Conservation (phyloP, 2,329 filamentous ascomycete genomes). For the Beauveria asiatica region DNA sequence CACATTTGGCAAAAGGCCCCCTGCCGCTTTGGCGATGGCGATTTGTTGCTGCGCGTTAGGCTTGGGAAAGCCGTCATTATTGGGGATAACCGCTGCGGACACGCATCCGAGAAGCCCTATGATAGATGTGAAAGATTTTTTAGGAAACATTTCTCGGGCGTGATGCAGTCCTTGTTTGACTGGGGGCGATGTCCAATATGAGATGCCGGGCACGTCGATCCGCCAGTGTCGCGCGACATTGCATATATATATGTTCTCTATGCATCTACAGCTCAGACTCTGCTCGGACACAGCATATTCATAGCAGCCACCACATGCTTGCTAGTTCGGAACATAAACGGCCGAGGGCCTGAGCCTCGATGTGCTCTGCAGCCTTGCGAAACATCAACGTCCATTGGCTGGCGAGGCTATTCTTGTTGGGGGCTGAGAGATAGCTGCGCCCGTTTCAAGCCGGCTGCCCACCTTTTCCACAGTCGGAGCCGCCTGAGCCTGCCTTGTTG, state of each 20-base stretch:
- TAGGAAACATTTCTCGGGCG: background rate
- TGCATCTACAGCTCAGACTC: background rate
- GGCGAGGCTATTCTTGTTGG: background rate
- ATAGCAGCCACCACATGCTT: background rate
- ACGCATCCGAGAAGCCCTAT: constrained; percentile 9
- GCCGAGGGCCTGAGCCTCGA: background rate
- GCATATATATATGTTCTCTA: background rate
- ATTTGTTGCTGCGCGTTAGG: constrained; percentile 40
- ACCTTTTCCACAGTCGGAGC: background rate
- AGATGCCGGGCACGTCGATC: background rate
- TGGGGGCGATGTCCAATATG: too few relatives aligned
- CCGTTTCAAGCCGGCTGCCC: background rate
- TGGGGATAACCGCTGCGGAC: constrained; percentile 25
- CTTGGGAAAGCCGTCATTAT: constrained; percentile 49
- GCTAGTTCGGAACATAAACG: background rate
- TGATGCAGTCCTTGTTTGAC: background rate
- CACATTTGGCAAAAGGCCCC: constrained; percentile 53
- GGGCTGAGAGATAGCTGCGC: background rate
- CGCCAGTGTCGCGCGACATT: background rate
- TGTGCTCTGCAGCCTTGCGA: background rate
- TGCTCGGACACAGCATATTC: background rate
- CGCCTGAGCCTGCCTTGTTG: background rate
- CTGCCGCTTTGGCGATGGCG: constrained; percentile 45
- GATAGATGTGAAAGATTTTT: background rate
- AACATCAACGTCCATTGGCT: background rate